Conservation (phyloP, 208 protist genomes). For the Angomonas deanei region DNA sequence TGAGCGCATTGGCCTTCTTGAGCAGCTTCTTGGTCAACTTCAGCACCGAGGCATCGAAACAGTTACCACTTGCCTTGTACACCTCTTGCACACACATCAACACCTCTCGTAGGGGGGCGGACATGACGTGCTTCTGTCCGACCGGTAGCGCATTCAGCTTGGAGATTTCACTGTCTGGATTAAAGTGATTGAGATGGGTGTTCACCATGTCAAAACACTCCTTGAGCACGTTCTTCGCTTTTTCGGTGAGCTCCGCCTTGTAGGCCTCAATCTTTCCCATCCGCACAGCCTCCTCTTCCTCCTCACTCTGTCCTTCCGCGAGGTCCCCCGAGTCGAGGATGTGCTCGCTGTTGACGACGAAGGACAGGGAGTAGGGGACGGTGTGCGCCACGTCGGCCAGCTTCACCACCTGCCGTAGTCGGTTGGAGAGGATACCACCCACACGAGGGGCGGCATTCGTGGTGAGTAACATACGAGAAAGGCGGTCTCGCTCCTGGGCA, state of each 20-base stretch:
- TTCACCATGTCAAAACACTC: conserved; percentile 19
- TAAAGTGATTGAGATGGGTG: conserved; percentile 55
- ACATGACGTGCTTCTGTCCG: conserved; percentile 52
- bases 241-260: background rate
- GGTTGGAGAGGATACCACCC: background rate
- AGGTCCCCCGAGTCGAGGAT: background rate
- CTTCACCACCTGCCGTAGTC: conserved; percentile 4
- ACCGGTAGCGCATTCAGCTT: conserved; percentile 37
- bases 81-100: conserved; percentile 41
- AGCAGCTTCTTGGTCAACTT: conserved; percentile 25
- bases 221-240: conserved; percentile 1
- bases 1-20: conserved; percentile 12
- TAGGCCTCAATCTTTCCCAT: background rate
- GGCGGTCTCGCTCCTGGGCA: conserved; percentile 33
- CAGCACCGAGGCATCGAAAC: conserved; percentile 44
- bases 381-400: conserved; percentile 55
- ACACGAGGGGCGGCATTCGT: conserved; percentile 31
- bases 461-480: conserved; percentile 46
- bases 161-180: conserved; percentile 58
- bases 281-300: background rate
- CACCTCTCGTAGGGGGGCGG: conserved; percentile 38
- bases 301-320: background rate
- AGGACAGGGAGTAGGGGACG: conserved; percentile 61
- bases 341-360: conserved; percentile 25
- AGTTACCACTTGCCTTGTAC: conserved; percentile 39